phyloP scores from a whole-genome alignment of 352 stramenopile species.

The Phytophthora pinifolia region DNA sequence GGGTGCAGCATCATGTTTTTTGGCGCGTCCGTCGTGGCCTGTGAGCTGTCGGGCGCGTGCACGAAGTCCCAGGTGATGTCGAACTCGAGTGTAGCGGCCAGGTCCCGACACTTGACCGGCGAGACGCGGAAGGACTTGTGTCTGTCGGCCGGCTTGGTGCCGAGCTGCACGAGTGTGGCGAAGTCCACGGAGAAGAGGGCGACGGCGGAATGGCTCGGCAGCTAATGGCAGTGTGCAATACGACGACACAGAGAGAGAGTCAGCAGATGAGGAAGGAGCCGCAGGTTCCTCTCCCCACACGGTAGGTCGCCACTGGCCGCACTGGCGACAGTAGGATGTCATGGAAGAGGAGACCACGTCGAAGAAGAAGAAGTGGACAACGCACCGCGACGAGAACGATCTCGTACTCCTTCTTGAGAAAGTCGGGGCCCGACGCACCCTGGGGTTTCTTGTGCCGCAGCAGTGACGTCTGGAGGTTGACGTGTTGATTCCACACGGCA shows the following conservation, averaged over 20 bases:
- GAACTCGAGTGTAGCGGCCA: constrained; percentile 72
- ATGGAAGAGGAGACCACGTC: no score
- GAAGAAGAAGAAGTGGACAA: constrained; percentile 7
- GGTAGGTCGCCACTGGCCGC: constrained; percentile 1
- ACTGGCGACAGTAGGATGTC: no score
- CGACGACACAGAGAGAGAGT: constrained; percentile 20
- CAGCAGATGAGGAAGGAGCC: constrained; percentile 12
- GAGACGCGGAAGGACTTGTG: constrained; percentile 64
- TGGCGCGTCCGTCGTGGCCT: constrained; percentile 6
- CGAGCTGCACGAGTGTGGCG: constrained; percentile 60
- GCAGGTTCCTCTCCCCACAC: constrained; percentile 3
- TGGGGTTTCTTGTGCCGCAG: constrained; percentile 51
- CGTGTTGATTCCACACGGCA: constrained; percentile 77
- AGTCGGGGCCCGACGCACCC: constrained; percentile 32
- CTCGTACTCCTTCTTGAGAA: constrained; percentile 82
- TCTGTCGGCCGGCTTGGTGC: constrained; percentile 31
- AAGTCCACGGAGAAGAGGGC: constrained; percentile 79
- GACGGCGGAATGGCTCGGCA: constrained; percentile 80
- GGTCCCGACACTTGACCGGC: constrained; percentile 73
- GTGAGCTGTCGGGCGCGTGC: constrained; percentile 14
- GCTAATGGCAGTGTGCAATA: constrained; percentile 21
- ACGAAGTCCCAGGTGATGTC: constrained; percentile 73
- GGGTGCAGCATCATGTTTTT: constrained; percentile 28
- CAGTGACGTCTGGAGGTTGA: constrained; percentile 77
- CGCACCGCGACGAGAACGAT: constrained; percentile 74